Evolutionary conservation across 2,329 filamentous ascomycete genomes (phyloP).

Genomic region (Akanthomyces uredinophilus): DNA sequence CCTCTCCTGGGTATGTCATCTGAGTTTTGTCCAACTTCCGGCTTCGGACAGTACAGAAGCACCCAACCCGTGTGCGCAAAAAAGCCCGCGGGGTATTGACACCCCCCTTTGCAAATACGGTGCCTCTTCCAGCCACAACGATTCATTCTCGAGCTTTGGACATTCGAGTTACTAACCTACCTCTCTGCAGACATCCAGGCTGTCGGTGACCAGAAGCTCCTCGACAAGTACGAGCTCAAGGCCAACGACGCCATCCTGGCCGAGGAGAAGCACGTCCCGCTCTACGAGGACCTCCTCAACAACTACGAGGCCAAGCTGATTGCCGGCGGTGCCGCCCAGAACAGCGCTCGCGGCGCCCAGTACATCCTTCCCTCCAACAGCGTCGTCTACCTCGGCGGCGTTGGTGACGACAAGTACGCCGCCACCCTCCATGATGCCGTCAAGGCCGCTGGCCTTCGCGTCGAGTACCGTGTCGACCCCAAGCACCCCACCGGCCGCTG

Average conservation of each 20-base stretch:
- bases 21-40: not conserved
- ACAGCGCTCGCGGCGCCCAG: slow-evolving; percentile 92
- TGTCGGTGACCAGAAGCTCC: slow-evolving; percentile 71
- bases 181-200: slow-evolving; percentile 76
- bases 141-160: not conserved
- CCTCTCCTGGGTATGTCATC: slow-evolving; percentile 74
- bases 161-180: not conserved
- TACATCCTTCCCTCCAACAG: slow-evolving; percentile 89
- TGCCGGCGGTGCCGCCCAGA: slow-evolving; percentile 93
- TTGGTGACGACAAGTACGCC: slow-evolving; percentile 93
- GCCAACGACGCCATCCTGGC: slow-evolving; percentile 96
- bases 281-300: slow-evolving; percentile 91
- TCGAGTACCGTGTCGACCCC: slow-evolving; percentile 90
- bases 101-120: not conserved
- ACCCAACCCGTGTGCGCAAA: not conserved
- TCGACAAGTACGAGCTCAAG: slow-evolving; percentile 91
- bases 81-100: slow-evolving; percentile 1
- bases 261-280: slow-evolving; percentile 78
- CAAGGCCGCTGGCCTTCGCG: slow-evolving; percentile 79
- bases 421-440: slow-evolving; percentile 82
- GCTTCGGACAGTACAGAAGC: slow-evolving; percentile 2
- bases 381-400: slow-evolving; percentile 88
- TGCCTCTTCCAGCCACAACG: not conserved
- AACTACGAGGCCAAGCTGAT: slow-evolving; percentile 93
- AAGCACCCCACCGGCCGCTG: slow-evolving; percentile 84